These are phyloP conservation scores for Geoglossum cookeanum DNA, from an alignment of 2,329 filamentous ascomycete species.

Conservation along the genomic window DNA sequence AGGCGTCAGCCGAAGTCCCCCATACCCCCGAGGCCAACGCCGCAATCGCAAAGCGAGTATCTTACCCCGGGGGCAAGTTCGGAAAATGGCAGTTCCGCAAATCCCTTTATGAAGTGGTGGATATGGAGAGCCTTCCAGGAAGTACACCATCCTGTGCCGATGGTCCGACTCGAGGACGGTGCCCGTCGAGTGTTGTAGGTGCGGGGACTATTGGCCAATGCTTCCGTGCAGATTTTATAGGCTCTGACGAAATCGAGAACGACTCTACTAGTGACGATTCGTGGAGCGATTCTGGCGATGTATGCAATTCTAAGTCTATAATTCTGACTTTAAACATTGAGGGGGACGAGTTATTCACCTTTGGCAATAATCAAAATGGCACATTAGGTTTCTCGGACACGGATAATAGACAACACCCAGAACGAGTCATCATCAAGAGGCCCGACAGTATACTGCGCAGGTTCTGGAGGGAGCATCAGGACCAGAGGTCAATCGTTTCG, in stretches of 20 bases:
- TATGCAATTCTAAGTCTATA: neutral
- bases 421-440: slow-evolving; percentile 57
- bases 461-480: slow-evolving; percentile 40
- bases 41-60: no score
- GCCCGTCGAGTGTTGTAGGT: slow-evolving; percentile 38
- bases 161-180: no score
- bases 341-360: slow-evolving; percentile 79
- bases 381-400: slow-evolving; percentile 88
- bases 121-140: no score
- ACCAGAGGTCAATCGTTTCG: slow-evolving; percentile 19
- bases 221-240: slow-evolving; percentile 6
- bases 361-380: slow-evolving; percentile 91
- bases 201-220: no score
- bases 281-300: slow-evolving; percentile 23
- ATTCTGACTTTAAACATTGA: slow-evolving; percentile 16
- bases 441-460: slow-evolving; percentile 57
- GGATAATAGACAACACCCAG: slow-evolving; percentile 84
- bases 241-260: slow-evolving; percentile 14
- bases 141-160: no score
- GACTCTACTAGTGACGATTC: slow-evolving; percentile 27
- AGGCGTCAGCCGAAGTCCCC: no score
- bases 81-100: no score
- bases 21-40: no score
- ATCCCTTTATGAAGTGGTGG: no score
- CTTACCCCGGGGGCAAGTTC: no score